phyloP scores from a whole-genome alignment of 305 asterid species.

The Ilex paraguariensis region DNA sequence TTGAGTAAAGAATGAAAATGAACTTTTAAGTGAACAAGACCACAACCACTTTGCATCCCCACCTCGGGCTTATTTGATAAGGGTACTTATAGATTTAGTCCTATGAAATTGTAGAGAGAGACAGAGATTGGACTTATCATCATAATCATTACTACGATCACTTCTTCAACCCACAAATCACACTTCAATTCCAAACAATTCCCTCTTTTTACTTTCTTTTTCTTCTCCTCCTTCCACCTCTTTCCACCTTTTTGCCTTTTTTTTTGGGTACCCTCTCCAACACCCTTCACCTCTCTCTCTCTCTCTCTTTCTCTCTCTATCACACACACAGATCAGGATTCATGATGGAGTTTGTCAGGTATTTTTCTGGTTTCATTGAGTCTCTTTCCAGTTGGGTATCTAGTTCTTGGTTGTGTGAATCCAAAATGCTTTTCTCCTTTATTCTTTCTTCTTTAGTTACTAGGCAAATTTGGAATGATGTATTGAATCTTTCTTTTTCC shows the following conservation, averaged over 20 bases:
- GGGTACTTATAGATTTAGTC: too few relatives aligned
- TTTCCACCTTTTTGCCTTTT: too few relatives aligned
- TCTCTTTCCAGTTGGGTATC: background rate
- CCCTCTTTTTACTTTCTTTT: slow-evolving; percentile 27
- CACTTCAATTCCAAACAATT: slow-evolving; percentile 38
- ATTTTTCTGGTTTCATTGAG: background rate
- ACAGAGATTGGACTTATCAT: slow-evolving; percentile 31
- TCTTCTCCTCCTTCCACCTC: slow-evolving; percentile 8
- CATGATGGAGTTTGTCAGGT: too few relatives aligned
- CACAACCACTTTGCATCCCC: slow-evolving; percentile 5
- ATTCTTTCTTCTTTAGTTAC: background rate
- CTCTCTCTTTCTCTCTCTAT: slow-evolving; percentile 26
- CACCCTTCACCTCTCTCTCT: background rate
- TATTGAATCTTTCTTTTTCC: too few relatives aligned
- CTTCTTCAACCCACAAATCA: slow-evolving; percentile 31
- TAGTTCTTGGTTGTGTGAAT: background rate
- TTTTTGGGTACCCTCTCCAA: too few relatives aligned
- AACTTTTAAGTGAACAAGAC: slow-evolving; percentile 16
- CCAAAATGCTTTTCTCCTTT: background rate
- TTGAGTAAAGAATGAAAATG: too few relatives aligned
- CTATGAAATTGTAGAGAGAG: slow-evolving; percentile 7
- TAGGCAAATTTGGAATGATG: too few relatives aligned
- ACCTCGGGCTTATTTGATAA: too few relatives aligned
- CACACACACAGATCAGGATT: background rate
- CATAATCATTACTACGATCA: slow-evolving; percentile 55